Conservation (phyloP, 495 filamentous ascomycete species). For the Neurospora sp. region DNA sequence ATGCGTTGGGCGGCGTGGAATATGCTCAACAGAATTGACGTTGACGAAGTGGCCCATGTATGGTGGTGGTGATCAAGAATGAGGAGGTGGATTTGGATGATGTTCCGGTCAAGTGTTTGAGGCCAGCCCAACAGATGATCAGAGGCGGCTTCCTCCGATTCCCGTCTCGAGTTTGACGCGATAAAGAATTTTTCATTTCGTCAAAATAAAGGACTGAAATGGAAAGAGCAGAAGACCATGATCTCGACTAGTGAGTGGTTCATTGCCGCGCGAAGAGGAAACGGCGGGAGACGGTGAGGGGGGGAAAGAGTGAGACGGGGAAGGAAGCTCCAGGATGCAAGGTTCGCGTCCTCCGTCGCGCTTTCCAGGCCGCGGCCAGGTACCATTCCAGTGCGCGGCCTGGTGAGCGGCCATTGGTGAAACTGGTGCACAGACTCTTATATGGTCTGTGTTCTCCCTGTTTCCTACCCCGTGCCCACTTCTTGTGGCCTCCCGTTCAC, state of each 20-base stretch:
- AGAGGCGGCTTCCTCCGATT: not conserved
- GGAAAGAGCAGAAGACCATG: not conserved
- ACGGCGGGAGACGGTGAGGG: not conserved
- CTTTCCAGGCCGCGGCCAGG: not conserved
- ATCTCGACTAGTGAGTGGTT: not conserved
- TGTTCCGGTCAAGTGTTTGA: not conserved
- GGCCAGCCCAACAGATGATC: not conserved
- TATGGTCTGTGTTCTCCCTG: not conserved
- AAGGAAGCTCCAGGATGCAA: not conserved
- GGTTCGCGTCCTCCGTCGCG: not conserved
- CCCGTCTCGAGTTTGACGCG: not conserved
- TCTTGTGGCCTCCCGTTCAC: not conserved
- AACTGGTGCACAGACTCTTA: not conserved
- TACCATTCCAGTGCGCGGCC: not conserved
- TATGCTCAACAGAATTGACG: not conserved
- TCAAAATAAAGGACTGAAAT: not conserved
- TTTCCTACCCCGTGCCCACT: not conserved
- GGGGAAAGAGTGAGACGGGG: not conserved
- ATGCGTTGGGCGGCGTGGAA: not conserved
- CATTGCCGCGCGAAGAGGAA: not conserved
- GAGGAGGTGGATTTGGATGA: not conserved
- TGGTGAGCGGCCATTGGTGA: not conserved
- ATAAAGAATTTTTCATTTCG: not conserved
- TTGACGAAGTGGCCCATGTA: not conserved
- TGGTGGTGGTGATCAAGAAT: not conserved